phyloP scores from a whole-genome alignment of 2,329 filamentous ascomycete species.

The Diaporthe citrichinensis region DNA sequence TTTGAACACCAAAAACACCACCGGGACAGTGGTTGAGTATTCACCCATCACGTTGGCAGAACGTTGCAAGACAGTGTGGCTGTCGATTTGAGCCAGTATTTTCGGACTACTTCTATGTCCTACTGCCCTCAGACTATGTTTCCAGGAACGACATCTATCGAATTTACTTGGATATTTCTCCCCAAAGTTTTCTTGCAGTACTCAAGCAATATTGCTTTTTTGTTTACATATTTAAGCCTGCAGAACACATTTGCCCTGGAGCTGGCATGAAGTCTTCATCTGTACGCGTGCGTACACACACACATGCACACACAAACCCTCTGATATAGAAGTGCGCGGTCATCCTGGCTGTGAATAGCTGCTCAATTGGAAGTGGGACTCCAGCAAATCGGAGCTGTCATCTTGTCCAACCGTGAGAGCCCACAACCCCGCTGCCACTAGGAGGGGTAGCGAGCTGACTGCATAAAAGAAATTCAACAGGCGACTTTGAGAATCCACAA shows the following conservation, averaged over 20 bases:
- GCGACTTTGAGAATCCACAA: background rate
- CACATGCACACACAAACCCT: background rate
- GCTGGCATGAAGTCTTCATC: background rate
- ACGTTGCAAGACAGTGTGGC: too few species aligned
- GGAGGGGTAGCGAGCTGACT: slow-evolving; percentile 14
- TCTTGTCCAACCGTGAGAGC: background rate
- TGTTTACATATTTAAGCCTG: background rate
- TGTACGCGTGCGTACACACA: background rate
- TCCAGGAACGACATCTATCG: background rate
- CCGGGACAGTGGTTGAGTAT: background rate
- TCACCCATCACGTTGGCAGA: background rate
- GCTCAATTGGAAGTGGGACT: background rate
- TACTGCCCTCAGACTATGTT: background rate
- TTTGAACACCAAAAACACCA: too few species aligned
- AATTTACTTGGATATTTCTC: background rate
- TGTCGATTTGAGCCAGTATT: background rate
- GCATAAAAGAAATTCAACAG: background rate
- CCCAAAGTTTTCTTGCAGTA: background rate
- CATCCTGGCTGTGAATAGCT: background rate
- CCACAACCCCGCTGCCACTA: background rate
- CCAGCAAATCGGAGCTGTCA: background rate
- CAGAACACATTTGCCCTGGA: too few species aligned
- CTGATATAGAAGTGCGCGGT: background rate
- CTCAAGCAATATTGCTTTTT: background rate
- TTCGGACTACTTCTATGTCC: background rate